Evolutionary conservation across 345 rosid genomes (phyloP).

Genomic region (Syzygium aqueum): DNA sequence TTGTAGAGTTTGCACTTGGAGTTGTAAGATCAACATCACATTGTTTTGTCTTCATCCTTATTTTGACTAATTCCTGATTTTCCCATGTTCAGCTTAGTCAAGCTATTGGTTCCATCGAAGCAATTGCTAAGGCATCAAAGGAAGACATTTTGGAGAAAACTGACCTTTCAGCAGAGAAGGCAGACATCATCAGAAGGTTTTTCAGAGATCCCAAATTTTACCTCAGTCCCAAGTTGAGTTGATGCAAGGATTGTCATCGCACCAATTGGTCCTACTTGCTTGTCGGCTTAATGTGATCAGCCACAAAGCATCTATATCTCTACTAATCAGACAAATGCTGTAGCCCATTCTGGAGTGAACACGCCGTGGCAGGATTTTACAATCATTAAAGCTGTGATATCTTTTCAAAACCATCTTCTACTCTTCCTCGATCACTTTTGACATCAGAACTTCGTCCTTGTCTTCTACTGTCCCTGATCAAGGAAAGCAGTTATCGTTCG

Average conservation of each 20-base stretch:
- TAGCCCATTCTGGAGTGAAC: not conserved
- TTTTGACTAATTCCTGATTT: not conserved
- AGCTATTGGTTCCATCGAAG: constrained; percentile 84
- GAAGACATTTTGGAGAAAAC: constrained; percentile 63
- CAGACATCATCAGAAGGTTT: constrained; percentile 48
- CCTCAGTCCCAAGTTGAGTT: constrained; percentile 53
- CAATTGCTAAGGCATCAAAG: constrained; percentile 75
- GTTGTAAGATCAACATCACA: not conserved
- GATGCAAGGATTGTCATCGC: not conserved
- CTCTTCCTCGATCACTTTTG: not conserved
- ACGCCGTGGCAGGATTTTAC: not conserved
- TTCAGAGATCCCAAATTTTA: constrained; percentile 74
- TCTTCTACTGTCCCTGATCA: not conserved
- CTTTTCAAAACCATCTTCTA: not conserved
- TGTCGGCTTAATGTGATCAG: not conserved
- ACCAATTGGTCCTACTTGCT: not conserved
- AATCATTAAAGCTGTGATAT: not conserved
- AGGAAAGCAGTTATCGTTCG: not conserved
- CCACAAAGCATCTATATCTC: not conserved
- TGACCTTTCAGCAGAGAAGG: constrained; percentile 80
- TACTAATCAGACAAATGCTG: not conserved
- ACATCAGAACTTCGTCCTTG: not conserved
- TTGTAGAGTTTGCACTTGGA: not conserved
- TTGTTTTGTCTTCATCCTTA: not conserved
- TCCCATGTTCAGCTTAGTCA: constrained; percentile 54